Base-by-base conservation (phyloP, 2,329 filamentous ascomycete genomes). In the Cladosporium phlei region DNA sequence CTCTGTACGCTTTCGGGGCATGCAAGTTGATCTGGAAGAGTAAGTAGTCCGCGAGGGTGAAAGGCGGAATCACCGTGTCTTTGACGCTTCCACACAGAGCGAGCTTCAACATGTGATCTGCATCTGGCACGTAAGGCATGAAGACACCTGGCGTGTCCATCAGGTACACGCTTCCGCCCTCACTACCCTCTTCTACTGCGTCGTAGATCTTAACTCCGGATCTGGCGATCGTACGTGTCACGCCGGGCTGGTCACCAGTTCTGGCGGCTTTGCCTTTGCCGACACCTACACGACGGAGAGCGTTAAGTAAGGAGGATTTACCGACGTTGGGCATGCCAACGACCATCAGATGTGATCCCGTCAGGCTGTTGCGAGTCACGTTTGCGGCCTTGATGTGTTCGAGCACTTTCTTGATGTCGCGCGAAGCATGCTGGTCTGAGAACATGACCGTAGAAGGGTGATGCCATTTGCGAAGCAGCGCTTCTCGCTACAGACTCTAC, bases 311-410 rank as follows among this genome's bases (percentile, higher is more conserved):
- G 1, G 90, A 89, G 37, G 88, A 95, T 69, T 98, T 98, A 27
- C 93, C 93, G 0, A 95, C 88, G 63, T 98, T 98, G 27, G 93
- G 93, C 90, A 98, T 96, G 46, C 93, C 93, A 11, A 97, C 90
- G 1, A 97, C 80, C 65, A 98, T 78, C 47, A 89, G 79, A 38
- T 89, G 80, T 56, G 88, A 78, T n/a, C 89, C 90, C 6, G 86
- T 83, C n/a, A 97, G 69, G 17, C 78, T 79, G 56, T 81, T 73
- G 22, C 66, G 64, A 20, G 68, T 62, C n/a, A 60, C 53, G 19
- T 77, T 76, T 51, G 77, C 71, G 3, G 68, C 60, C 49, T 75
- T 75, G 46, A 82, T 69, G 47, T 72, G 70, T 1, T 72, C 65
- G 21, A 79, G 65, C n/a, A 80, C 60, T 34, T 62, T 63, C 25